These are phyloP conservation scores for Neonectria hederae DNA, from an alignment of 2,329 filamentous ascomycete species.

Conservation along the genomic window DNA sequence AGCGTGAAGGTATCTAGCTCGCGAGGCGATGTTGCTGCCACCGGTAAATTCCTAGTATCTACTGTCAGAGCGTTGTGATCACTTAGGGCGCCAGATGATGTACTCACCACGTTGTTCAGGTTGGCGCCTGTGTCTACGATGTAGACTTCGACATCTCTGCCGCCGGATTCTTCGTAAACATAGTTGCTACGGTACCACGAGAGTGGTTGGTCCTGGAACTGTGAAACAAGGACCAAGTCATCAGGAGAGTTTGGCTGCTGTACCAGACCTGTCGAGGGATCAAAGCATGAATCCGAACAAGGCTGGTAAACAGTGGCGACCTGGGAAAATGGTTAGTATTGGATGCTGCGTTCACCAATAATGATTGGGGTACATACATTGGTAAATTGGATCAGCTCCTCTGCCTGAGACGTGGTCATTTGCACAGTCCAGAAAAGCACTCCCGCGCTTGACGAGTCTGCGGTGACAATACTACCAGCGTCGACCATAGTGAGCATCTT, in stretches of 20 bases:
- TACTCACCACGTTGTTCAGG: background rate
- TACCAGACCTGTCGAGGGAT: background rate
- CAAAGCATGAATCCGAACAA: background rate
- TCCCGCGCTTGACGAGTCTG: background rate
- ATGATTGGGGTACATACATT: background rate
- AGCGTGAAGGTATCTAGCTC: background rate
- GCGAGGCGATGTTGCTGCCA: background rate
- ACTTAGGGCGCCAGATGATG: background rate
- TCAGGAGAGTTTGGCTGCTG: background rate
- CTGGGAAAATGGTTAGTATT: background rate
- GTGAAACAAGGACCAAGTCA: background rate
- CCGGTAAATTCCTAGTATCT: background rate
- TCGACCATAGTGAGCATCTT: background rate
- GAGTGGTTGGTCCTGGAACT: background rate
- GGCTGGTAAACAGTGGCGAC: background rate
- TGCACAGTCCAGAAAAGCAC: background rate
- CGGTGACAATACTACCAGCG: background rate
- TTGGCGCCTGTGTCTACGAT: background rate
- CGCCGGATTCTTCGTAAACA: background rate
- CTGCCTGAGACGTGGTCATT: background rate
- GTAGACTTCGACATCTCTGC: background rate
- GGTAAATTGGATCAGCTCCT: background rate
- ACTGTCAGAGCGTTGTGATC: background rate
- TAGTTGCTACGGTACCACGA: background rate
- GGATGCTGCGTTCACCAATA: background rate